These are phyloP conservation scores for Pseudogymnoascus sp. DNA, from an alignment of 2,329 filamentous ascomycete species.

Conservation along the genomic window DNA sequence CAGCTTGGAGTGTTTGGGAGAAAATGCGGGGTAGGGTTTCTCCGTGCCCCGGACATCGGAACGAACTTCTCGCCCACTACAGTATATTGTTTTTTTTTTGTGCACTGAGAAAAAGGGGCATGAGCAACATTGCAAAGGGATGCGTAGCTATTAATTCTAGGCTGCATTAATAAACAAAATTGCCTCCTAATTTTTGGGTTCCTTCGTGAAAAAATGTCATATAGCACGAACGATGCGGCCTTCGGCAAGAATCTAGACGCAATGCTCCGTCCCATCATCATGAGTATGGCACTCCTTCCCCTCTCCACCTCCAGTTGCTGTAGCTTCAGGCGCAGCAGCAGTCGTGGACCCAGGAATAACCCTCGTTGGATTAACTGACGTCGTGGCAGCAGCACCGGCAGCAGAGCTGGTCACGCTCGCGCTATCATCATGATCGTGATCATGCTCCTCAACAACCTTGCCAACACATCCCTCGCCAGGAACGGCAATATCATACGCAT, in stretches of 20 bases:
- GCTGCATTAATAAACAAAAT: background rate
- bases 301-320: slow-evolving; percentile 5
- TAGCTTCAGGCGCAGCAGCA: slow-evolving; percentile 15
- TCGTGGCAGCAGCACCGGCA: slow-evolving; percentile 12
- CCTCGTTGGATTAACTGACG: slow-evolving; percentile 11
- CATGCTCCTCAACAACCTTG: slow-evolving; percentile 21
- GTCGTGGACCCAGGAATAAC: slow-evolving; percentile 11
- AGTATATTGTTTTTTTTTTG: background rate
- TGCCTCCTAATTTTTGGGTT: background rate
- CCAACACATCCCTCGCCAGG: slow-evolving; percentile 57
- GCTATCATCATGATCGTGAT: slow-evolving; percentile 5
- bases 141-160: background rate
- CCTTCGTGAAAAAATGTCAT: background rate
- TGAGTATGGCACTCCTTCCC: slow-evolving; percentile 35
- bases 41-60: background rate
- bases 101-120: background rate
- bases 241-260: slow-evolving; percentile 21
- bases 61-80: background rate
- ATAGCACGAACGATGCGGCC: background rate
- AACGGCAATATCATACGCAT: slow-evolving; percentile 56
- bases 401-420: slow-evolving; percentile 15
- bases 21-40: background rate
- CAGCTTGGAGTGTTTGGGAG: background rate
- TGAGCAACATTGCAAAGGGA: background rate
- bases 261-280: slow-evolving; percentile 34